Evolutionary conservation across 73 alveolate genomes (phyloP).

Genomic region (Paramecium octaurelia): DNA sequence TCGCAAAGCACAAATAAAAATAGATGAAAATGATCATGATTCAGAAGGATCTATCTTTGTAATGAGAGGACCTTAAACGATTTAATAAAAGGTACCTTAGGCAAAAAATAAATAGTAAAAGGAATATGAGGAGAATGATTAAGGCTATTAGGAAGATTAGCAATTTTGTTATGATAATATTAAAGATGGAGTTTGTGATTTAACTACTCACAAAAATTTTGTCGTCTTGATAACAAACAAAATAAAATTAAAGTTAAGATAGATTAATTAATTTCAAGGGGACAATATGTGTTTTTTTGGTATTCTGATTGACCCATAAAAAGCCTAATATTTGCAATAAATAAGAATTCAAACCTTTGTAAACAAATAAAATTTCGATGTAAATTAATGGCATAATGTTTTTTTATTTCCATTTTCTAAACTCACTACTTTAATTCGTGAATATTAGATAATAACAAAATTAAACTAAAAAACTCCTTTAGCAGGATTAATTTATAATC

Average conservation of each 20-base stretch:
- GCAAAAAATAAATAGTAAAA: background rate
- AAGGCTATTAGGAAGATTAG: background rate
- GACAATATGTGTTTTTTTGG: constrained; percentile 4
- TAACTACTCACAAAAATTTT: background rate
- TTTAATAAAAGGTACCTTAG: background rate
- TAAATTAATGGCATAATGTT: background rate
- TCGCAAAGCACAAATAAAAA: background rate
- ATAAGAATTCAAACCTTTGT: background rate
- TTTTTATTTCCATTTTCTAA: constrained; percentile 11
- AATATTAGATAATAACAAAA: background rate
- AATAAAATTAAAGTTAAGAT: background rate
- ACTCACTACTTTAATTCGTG: constrained; percentile 1
- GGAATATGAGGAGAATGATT: background rate
- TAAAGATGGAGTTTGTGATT: constrained; percentile 1
- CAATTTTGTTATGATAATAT: background rate
- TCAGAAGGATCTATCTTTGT: background rate
- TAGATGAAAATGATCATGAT: constrained; percentile 10
- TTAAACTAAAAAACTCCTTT: background rate
- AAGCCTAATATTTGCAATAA: background rate
- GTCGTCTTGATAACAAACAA: background rate
- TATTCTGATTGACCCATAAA: constrained; percentile 7
- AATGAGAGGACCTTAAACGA: constrained; percentile 28
- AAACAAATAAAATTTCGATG: background rate
- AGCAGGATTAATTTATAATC: background rate
- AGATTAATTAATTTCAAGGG: background rate